Evolutionary conservation across 192 early-diverging fungal species (phyloP).

Genomic region (Coemansia furcata): DNA sequence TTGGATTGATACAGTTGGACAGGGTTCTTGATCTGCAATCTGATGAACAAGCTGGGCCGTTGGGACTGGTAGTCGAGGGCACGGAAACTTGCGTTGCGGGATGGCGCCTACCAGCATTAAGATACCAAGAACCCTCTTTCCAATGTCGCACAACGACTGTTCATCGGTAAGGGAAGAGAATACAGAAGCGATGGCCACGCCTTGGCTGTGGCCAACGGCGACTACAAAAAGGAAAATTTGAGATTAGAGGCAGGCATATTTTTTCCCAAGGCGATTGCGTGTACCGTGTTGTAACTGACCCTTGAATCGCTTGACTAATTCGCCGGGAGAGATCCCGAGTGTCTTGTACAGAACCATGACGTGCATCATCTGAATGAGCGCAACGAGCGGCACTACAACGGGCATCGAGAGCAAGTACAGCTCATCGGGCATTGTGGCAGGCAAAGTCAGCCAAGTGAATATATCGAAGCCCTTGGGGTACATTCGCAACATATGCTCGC

Average conservation of each 20-base stretch:
- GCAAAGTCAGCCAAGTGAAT: constrained; percentile 71
- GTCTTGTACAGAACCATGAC: constrained; percentile 68
- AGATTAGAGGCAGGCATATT: not conserved
- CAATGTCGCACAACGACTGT: constrained; percentile 72
- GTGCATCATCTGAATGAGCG: constrained; percentile 84
- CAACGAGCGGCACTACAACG: constrained; percentile 79
- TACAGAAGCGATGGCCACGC: constrained; percentile 81
- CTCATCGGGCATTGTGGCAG: constrained; percentile 65
- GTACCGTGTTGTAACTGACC: constrained; percentile 13
- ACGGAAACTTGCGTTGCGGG: constrained; percentile 61
- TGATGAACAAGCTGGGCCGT: no score
- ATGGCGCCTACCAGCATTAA: constrained; percentile 82
- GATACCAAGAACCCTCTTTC: constrained; percentile 76
- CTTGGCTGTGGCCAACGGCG: constrained; percentile 85
- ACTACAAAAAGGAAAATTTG: constrained; percentile 14
- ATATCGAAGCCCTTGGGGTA: constrained; percentile 75
- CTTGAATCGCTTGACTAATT: constrained; percentile 22
- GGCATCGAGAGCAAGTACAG: constrained; percentile 70
- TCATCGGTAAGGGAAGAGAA: constrained; percentile 78
- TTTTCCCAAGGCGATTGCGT: no score
- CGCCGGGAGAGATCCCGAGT: constrained; percentile 56
- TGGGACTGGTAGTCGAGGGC: not conserved
- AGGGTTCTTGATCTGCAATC: not conserved
- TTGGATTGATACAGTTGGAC: constrained; percentile 18
- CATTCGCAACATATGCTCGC: constrained; percentile 53